phyloP scores from a whole-genome alignment of 192 early-diverging fungal species.

The Backusella parvicylindrica region DNA sequence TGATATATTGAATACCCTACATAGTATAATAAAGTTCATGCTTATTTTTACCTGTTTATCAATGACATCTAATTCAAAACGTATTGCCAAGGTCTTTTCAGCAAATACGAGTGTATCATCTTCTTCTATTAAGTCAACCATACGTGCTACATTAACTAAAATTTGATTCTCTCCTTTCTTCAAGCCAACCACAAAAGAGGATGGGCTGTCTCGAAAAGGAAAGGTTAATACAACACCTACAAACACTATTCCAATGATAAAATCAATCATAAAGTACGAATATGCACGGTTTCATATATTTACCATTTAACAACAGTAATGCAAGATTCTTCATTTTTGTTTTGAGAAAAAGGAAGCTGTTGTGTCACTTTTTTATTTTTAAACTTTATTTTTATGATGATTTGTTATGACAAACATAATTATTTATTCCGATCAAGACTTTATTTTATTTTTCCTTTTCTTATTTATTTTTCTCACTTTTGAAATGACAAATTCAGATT shows the following conservation, averaged over 20 bases:
- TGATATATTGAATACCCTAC: background rate
- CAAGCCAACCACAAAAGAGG: background rate
- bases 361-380: background rate
- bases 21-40: background rate
- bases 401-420: background rate
- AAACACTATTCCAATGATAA: background rate
- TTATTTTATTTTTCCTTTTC: background rate
- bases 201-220: background rate
- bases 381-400: background rate
- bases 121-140: conserved; percentile 54
- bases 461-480: background rate
- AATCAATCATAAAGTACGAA: background rate
- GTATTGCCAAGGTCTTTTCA: conserved; percentile 51
- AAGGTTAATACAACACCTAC: background rate
- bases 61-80: conserved; percentile 51
- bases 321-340: background rate
- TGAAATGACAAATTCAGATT: background rate
- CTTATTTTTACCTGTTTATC: conserved; percentile 41
- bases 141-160: conserved; percentile 49
- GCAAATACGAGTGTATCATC: conserved; percentile 46
- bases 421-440: background rate
- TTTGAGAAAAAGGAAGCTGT: background rate
- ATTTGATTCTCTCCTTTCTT: conserved; percentile 38
- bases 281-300: background rate
- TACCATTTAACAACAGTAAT: background rate